Percentiles rank a stretch among this genome's conserved stretches.
Evolutionary conservation across 2,329 filamentous ascomycete species (phyloP).

Genomic region (Nemania sp.): DNA sequence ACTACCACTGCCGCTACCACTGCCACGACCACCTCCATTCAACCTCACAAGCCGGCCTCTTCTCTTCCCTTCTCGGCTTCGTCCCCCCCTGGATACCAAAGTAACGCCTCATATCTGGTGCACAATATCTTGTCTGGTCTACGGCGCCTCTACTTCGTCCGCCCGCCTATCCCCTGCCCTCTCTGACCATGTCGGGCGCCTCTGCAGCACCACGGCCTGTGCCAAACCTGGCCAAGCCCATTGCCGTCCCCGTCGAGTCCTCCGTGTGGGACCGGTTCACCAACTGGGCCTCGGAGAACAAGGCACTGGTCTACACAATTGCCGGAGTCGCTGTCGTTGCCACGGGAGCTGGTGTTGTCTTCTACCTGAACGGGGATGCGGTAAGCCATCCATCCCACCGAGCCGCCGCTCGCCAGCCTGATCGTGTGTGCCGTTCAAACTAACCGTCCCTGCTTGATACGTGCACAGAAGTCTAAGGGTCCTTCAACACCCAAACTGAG

Average conservation of each 20-base stretch:
- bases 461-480: constrained; percentile 48
- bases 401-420: neutral
- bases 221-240: constrained; percentile 49
- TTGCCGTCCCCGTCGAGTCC: constrained; percentile 58
- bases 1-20: constrained; percentile 6
- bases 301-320: constrained; percentile 93
- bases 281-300: constrained; percentile 93
- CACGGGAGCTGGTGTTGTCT: constrained; percentile 87
- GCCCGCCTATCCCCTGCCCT: neutral
- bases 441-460: constrained; percentile 11
- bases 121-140: neutral
- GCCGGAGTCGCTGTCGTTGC: constrained; percentile 92
- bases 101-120: neutral
- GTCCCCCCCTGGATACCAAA: neutral
- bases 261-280: constrained; percentile 87
- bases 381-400: constrained; percentile 47
- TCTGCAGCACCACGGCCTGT: constrained; percentile 53
- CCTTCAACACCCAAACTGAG: constrained; percentile 70
- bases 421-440: neutral
- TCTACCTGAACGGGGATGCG: constrained; percentile 74
- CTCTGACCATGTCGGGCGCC: constrained; percentile 41
- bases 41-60: neutral
- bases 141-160: neutral
- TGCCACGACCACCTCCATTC: neutral
- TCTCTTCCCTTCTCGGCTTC: neutral